Evolutionary conservation across 768 basidiomycete species (phyloP).

Genomic region (Boletus reticulatus): DNA sequence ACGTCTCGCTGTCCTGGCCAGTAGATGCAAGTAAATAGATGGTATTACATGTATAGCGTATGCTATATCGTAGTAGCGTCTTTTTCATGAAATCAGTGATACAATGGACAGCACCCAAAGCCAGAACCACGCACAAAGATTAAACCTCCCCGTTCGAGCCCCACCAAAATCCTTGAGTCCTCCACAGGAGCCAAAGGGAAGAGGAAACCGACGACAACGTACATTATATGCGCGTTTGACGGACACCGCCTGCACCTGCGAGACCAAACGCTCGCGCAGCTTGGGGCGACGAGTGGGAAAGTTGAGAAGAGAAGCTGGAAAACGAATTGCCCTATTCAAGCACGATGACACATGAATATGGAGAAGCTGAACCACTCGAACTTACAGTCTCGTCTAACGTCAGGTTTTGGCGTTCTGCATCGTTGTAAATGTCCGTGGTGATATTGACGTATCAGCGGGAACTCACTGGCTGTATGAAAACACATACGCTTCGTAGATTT

Average conservation of each 20-base stretch:
- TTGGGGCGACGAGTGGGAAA: slow-evolving; percentile 66
- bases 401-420: slow-evolving; percentile 79
- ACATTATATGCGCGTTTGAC: slow-evolving; percentile 63
- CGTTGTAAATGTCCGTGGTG: slow-evolving; percentile 84
- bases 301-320: slow-evolving; percentile 56
- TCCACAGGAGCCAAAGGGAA: slow-evolving; percentile 53
- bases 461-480: background rate
- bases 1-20: background rate
- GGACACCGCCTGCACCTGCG: slow-evolving; percentile 55
- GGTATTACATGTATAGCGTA: slow-evolving; percentile 6
- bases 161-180: slow-evolving; percentile 50
- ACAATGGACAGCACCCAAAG: background rate
- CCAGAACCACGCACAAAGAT: slow-evolving; percentile 14
- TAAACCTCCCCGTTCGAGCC: slow-evolving; percentile 17
- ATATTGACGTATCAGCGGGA: slow-evolving; percentile 43
- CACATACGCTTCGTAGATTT: slow-evolving; percentile 71
- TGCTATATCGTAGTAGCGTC: background rate
- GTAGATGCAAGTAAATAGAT: background rate
- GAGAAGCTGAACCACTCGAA: background rate
- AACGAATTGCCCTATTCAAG: slow-evolving; percentile 59
- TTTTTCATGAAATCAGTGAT: background rate
- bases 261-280: slow-evolving; percentile 75
- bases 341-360: background rate
- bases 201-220: slow-evolving; percentile 55
- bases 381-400: slow-evolving; percentile 76